phyloP scores from a whole-genome alignment of 352 stramenopile genomes.

The Phytophthora nicotianae region DNA sequence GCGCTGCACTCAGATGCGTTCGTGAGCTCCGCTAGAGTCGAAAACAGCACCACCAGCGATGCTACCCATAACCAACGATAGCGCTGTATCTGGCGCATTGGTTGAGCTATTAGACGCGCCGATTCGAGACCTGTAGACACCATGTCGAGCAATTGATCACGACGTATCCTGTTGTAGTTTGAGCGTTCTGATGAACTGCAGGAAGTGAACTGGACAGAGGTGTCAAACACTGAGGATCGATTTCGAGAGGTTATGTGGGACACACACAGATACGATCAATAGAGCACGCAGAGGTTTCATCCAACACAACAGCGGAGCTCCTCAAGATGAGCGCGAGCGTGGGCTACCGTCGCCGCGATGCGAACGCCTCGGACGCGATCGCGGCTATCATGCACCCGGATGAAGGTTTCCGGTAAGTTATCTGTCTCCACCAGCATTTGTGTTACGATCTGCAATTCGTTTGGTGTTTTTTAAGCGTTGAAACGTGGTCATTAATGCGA shows the following conservation, averaged over 20 bases:
- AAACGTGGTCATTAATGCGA: constrained; percentile 2
- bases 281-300: constrained; percentile 17
- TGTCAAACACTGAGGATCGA: constrained; percentile 24
- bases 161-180: constrained; percentile 26
- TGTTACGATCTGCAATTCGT: too few species aligned
- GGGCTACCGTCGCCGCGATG: constrained; percentile 62
- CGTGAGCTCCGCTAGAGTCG: constrained; percentile 6
- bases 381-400: constrained; percentile 67
- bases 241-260: constrained; percentile 17
- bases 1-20: constrained; percentile 52
- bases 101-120: not conserved
- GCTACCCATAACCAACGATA: constrained; percentile 20
- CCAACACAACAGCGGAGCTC: constrained; percentile 7
- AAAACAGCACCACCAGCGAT: constrained; percentile 28
- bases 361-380: constrained; percentile 74
- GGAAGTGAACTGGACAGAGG: constrained; percentile 24
- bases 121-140: constrained; percentile 13
- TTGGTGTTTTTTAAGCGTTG: not conserved
- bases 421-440: not conserved
- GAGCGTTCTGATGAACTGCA: constrained; percentile 27
- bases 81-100: constrained; percentile 18
- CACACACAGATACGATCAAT: constrained; percentile 13
- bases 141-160: constrained; percentile 24
- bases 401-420: constrained; percentile 54
- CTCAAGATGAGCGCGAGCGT: constrained; percentile 46